These are phyloP conservation scores for Irpex lacteus DNA, from an alignment of 1,284 basidiomycete genomes.

Conservation along the genomic window DNA sequence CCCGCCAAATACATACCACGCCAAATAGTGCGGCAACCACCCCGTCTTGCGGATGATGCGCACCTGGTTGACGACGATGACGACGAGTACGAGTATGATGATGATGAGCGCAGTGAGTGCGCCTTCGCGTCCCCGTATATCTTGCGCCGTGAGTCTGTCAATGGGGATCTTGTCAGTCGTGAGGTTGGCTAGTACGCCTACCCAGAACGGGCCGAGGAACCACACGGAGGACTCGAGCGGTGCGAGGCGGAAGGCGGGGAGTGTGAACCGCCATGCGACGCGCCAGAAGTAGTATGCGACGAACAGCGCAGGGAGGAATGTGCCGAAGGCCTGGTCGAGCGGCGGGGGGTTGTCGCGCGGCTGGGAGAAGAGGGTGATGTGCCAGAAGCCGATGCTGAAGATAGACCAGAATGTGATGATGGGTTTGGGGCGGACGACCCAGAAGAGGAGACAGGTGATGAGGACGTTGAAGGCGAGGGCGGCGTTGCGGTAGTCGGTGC, in stretches of 20 bases:
- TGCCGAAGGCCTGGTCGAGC: slow-evolving; percentile 67
- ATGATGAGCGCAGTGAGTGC: slow-evolving; percentile 73
- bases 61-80: slow-evolving; percentile 70
- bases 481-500: slow-evolving; percentile 66
- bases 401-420: slow-evolving; percentile 76
- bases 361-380: slow-evolving; percentile 79
- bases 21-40: slow-evolving; percentile 72
- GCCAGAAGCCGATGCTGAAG: slow-evolving; percentile 87
- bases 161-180: slow-evolving; percentile 73
- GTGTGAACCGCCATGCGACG: slow-evolving; percentile 69
- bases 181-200: slow-evolving; percentile 67
- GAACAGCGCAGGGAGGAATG: slow-evolving; percentile 80
- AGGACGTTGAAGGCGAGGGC: slow-evolving; percentile 73
- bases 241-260: slow-evolving; percentile 66
- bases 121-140: slow-evolving; percentile 67
- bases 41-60: slow-evolving; percentile 84
- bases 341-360: slow-evolving; percentile 67
- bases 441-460: slow-evolving; percentile 63
- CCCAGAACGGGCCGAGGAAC: slow-evolving; percentile 81
- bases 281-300: slow-evolving; percentile 82
- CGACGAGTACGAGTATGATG: slow-evolving; percentile 60
- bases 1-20: slow-evolving; percentile 70
- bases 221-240: slow-evolving; percentile 74
- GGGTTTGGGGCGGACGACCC: slow-evolving; percentile 71
- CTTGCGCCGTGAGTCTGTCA: slow-evolving; percentile 67